phyloP scores from a whole-genome alignment of 176 grass and related monocot species.

The Avena eriantha region DNA sequence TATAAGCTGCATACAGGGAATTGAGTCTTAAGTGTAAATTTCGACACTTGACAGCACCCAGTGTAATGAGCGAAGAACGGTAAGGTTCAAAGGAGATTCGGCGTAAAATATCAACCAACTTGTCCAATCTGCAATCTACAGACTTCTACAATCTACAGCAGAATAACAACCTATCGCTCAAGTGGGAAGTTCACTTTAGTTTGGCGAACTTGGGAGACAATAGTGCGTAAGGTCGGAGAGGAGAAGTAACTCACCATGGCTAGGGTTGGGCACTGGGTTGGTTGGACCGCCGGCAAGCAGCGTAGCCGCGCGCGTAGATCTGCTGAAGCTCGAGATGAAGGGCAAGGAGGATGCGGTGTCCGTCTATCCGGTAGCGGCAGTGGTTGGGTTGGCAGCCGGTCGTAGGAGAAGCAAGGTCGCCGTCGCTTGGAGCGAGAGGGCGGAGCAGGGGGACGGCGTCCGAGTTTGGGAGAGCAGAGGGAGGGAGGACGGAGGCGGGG shows the following conservation, averaged over 20 bases:
- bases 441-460: not conserved
- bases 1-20: constrained; percentile 10
- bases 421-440: not conserved
- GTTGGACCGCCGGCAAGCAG: not conserved
- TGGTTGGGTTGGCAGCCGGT: not conserved
- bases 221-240: not conserved
- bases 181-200: not conserved
- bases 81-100: not conserved
- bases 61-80: not conserved
- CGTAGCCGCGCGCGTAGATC: not conserved
- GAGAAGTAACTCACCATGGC: constrained; percentile 17
- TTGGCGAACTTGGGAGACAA: not conserved
- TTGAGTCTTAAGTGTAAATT: not conserved
- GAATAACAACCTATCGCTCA: not conserved
- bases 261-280: not conserved
- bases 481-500: no score
- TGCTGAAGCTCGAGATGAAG: not conserved
- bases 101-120: not conserved
- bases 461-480: not conserved
- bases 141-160: not conserved
- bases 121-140: not conserved
- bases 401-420: not conserved
- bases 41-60: not conserved
- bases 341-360: not conserved
- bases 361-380: not conserved